Base-by-base conservation (phyloP, 192 early-diverging fungal species). In the Fimicolochytrium jonesii region DNA sequence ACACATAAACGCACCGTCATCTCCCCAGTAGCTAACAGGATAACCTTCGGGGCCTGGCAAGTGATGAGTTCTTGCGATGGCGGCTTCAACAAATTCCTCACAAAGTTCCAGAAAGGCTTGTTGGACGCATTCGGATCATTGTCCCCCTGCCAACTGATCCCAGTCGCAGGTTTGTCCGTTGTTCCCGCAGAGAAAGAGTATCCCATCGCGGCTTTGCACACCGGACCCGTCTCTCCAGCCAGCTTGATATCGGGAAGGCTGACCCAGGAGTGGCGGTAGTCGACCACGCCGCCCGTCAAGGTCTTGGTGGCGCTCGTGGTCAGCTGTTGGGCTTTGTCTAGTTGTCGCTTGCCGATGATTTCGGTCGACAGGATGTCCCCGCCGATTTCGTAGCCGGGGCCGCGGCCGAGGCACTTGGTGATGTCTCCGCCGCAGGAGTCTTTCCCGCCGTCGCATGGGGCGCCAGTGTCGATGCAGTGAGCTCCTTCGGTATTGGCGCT, bases 1-100 rank as follows among this genome's bases (percentile, higher is more conserved):
- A n/a, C n/a, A n/a, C n/a, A n/a, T n/a, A n/a, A 17, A 61, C 59
- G 11, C 29, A 61, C 59, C 7, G 13, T 37, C 46, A 75, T 76
- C 32, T 83, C 77, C 17, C 85, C 85, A 1, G 84, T 86, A 30
- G 78, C 77, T 10, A 86, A 50, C 25, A 86, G 48, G 26, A 86
- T 77, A 0, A 61, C 61, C 58, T 86, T 86, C 18, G 83, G 83
- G 30, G 30, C 46, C 32, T 86, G 85, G 59, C 85, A 86, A 9
- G 46, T 35, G 22, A 61, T 39, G 20, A 76, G 72, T 30, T 71
- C 64, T 3, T 67, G 15, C 26, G 59, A 61, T 17, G 77, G 67
- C 4, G 26, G 31, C 22, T 54, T 48, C 28, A 73, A 41, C 5
- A 68, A 25, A 28, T 63, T 0, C 28, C 69, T 18, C 28, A 70